A percentile compares a stretch with the other conserved stretches of the same genome.
phyloP scores from a whole-genome alignment of 768 basidiomycete species.

The Heimioporus sp. region DNA sequence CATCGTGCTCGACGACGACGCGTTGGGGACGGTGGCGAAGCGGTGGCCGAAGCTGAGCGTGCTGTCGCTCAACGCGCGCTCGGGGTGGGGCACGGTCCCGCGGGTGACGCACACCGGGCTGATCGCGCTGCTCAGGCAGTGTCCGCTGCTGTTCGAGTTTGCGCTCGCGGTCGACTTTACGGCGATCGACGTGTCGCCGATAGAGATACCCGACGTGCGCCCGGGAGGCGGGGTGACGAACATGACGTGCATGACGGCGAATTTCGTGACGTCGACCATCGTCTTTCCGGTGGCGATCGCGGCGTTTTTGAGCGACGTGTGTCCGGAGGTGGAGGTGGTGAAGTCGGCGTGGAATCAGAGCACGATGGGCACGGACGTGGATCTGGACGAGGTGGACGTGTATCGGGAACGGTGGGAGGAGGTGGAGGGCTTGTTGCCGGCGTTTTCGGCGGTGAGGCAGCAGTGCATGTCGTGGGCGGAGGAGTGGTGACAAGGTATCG shows the following conservation, averaged over 20 bases:
- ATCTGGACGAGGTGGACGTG: constrained; percentile 4
- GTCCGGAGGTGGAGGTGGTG: constrained; percentile 14
- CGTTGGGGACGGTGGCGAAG: constrained; percentile 15
- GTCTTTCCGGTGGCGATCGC: constrained; percentile 15
- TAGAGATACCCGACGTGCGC: not conserved
- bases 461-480: constrained; percentile 11
- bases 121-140: constrained; percentile 17
- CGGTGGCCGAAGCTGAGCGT: constrained; percentile 17
- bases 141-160: constrained; percentile 4
- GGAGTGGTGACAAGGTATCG: no score
- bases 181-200: constrained; percentile 7
- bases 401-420: constrained; percentile 21
- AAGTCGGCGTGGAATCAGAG: constrained; percentile 12
- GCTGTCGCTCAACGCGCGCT: constrained; percentile 15
- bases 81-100: constrained; percentile 19
- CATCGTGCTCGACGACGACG: constrained; percentile 19
- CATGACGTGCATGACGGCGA: constrained; percentile 3
- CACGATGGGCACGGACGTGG: not conserved
- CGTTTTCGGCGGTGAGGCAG: constrained; percentile 18
- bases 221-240: constrained; percentile 12
- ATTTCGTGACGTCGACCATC: constrained; percentile 24
- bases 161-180: constrained; percentile 22
- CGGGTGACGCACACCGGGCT: constrained; percentile 22
- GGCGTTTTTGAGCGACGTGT: constrained; percentile 27
- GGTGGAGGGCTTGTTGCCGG: constrained; percentile 22